Conservation (phyloP, 1,284 basidiomycete genomes). For the Rhodotorula sp. region DNA sequence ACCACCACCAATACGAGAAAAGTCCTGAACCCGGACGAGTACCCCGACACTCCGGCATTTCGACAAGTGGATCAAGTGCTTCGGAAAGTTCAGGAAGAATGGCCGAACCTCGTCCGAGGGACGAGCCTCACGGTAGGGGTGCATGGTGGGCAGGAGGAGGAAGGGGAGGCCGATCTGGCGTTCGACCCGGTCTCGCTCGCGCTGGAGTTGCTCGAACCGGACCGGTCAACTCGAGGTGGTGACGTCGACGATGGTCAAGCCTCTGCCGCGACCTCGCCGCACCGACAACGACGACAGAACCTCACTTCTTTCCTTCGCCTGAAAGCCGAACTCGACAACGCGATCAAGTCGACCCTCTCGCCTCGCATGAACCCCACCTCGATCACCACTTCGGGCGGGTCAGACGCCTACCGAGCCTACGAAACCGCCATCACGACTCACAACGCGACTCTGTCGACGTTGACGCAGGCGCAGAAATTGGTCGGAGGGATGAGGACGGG, state of each 20-base stretch:
- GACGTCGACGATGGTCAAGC: conserved; percentile 35
- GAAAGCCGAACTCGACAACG: conserved; percentile 69
- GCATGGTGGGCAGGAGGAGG: conserved; percentile 7
- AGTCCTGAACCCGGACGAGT: conserved; percentile 27
- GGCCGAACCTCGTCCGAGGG: conserved; percentile 80
- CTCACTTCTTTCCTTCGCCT: conserved; percentile 71
- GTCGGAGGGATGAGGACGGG: conserved; percentile 70
- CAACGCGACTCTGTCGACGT: conserved; percentile 66
- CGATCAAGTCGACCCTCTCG: conserved; percentile 78
- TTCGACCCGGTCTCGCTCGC: conserved; percentile 91
- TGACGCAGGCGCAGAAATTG: conserved; percentile 75
- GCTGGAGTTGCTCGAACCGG: conserved; percentile 72
- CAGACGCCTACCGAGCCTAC: conserved; percentile 85
- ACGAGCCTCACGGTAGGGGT: conserved; percentile 17
- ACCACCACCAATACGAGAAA: background rate
- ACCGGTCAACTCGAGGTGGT: background rate
- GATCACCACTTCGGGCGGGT: conserved; percentile 44
- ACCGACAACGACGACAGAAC: conserved; percentile 56
- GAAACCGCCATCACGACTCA: conserved; percentile 86
- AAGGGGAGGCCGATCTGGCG: conserved; percentile 51
- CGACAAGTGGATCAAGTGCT: conserved; percentile 57
- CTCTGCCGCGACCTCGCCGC: background rate
- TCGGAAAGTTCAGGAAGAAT: conserved; percentile 79
- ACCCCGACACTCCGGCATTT: conserved; percentile 46
- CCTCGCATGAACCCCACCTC: conserved; percentile 54